These are phyloP conservation scores for Pichia phayaonensis DNA, from an alignment of 805 yeast species.

Conservation along the genomic window DNA sequence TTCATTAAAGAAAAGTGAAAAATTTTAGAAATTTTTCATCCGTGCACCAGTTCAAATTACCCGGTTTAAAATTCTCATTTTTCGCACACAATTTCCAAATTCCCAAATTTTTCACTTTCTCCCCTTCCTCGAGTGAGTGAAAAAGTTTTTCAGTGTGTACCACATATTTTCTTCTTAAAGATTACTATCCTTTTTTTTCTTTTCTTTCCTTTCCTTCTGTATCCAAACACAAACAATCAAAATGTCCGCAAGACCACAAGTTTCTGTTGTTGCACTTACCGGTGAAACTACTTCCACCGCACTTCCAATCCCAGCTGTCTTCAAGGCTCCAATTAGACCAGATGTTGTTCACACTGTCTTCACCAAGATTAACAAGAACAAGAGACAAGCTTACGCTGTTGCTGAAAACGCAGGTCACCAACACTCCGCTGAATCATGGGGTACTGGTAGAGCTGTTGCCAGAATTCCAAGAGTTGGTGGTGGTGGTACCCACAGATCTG, in stretches of 20 bases:
- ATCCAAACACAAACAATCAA: constrained; percentile 9
- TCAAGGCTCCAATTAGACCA: constrained; percentile 99
- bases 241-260: constrained; percentile 77
- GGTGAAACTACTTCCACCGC: constrained; percentile 84
- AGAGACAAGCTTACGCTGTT: constrained; percentile 99
- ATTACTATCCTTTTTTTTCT: neutral
- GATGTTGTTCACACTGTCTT: constrained; percentile 98
- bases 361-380: constrained; percentile 98
- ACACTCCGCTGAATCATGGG: constrained; percentile 99
- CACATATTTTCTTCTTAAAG: no score
- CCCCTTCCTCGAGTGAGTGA: neutral
- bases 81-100: neutral
- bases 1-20: neutral
- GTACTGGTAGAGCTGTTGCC: constrained; percentile 99
- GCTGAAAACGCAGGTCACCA: constrained; percentile 99
- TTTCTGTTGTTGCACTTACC: constrained; percentile 76
- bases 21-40: neutral
- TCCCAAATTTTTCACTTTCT: neutral
- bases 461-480: constrained; percentile 99
- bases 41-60: neutral
- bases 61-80: neutral
- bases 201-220: neutral
- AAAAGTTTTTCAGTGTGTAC: neutral
- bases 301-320: constrained; percentile 95
- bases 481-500: constrained; percentile 99